phyloP scores from a whole-genome alignment of 495 filamentous ascomycete species.

The Saxophila tyrrhenica region DNA sequence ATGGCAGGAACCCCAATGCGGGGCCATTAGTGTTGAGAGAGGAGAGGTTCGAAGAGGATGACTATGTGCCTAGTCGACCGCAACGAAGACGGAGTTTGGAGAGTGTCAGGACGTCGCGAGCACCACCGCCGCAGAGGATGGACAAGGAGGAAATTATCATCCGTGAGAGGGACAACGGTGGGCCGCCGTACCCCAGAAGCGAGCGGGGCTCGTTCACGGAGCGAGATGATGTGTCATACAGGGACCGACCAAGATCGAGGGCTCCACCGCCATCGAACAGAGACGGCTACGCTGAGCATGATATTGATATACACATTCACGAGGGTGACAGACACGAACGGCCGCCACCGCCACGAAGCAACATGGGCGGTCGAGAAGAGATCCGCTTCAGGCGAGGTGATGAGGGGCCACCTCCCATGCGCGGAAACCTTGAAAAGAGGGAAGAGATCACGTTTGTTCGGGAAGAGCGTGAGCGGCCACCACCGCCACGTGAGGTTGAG shows the following conservation, averaged over 20 bases:
- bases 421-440: constrained; percentile 14
- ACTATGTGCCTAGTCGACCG: constrained; percentile 15
- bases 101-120: constrained; percentile 16
- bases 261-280: background rate
- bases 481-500: constrained; percentile 28
- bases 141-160: constrained; percentile 29
- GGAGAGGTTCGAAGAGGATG: constrained; percentile 19
- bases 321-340: background rate
- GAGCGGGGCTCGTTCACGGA: constrained; percentile 2
- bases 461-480: constrained; percentile 11
- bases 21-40: constrained; percentile 39
- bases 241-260: constrained; percentile 8
- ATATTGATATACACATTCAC: constrained; percentile 19
- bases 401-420: constrained; percentile 3
- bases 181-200: constrained; percentile 9
- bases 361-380: constrained; percentile 13
- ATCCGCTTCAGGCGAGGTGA: constrained; percentile 18
- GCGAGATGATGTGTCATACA: constrained; percentile 4
- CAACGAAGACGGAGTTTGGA: constrained; percentile 14
- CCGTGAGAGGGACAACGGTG: constrained; percentile 6
- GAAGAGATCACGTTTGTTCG: constrained; percentile 19
- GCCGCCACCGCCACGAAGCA: constrained; percentile 8
- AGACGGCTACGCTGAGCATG: constrained; percentile 3
- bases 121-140: constrained; percentile 20
- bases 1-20: constrained; percentile 31